Evolutionary conservation across 768 basidiomycete genomes (phyloP), one percentile per base, ranked within the genome.

Genomic region (Russula emetica): DNA sequence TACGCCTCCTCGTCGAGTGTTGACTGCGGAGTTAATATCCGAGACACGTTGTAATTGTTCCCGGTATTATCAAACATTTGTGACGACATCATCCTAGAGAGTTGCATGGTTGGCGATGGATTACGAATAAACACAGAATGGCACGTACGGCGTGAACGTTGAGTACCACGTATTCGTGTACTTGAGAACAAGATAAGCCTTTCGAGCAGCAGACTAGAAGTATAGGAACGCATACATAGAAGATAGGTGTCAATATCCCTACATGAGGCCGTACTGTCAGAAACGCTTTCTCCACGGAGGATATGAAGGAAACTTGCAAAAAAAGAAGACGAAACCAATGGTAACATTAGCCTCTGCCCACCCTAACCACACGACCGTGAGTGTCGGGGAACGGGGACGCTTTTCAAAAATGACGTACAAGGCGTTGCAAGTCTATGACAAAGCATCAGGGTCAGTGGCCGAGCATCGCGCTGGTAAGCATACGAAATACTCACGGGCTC

Each of bases 341-440:
- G 80, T 73, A 60, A 90, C 78, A 72, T 91, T 91, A 11, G 86
- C 88, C 72, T 87, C 85, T 4, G 87, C 88, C 88, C 88, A 90
- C 89, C 68, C 68, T 69, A 47, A 56, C 10, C 36, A 22, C 38
- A 18, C 24, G 13, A n/a, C 18, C 38, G 50, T 63, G 38, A 67
- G 58, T 57, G 34, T 10, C 18, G 22, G 24, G 32, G 16, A 32
- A 18, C 13, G 26, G 47, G 16, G 11, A 20, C 14, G 8, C 34
- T 56, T 18, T 22, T 11, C n/a, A 20, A 36, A 40, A 30, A 38
- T 56, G 47, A 61, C 67, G 30, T 67, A 69, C 89, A 92, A 2
- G 90, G 91, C 6, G 88, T 86, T 4, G 87, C 86, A 47, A 92
- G 83, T 22, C 68, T 69, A 52, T 38, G 52, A 18, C 28, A 2